Evolutionary conservation across 495 filamentous ascomycete species (phyloP), one percentile per base, ranked within the genome.

Genomic region (Penicillium salamii): DNA sequence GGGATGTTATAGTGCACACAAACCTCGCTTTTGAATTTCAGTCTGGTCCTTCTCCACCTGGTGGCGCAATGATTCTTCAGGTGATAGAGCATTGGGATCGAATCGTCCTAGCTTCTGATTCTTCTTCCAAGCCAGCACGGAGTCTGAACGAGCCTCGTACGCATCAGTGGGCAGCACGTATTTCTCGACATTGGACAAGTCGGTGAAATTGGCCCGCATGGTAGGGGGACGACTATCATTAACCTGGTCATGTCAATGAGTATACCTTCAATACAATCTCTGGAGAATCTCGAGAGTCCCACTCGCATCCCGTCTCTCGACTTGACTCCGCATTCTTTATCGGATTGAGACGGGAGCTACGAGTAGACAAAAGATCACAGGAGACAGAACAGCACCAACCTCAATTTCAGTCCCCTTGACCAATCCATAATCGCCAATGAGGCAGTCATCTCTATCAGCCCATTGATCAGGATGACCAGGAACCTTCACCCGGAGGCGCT

Each of bases 91-190:
- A 57, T 80, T 78, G 3, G 93, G 93, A 63, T 97, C 91, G 69
- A 98, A 98, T 23, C 93, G 90, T 31, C 93, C 93, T 18, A 98
- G 79, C 58, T 95, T 89, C 57, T 96, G 84, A 17, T 83, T 78
- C 69, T 87, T 89, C 74, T 98, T 98, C 89, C 89, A 97, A 8
- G 90, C 88, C 33, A 96, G 78, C 13, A 98, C 93, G 19, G 86
- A 91, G 70, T 95, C 87, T 20, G 83, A 71, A 47, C 89, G 89
- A 46, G 81, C 80, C 59, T 88, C 88, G 72, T 98, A 98, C 47
- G 89, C 84, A 15, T 85, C 80, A 23, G 77, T 70, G 15, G 91
- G 89, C 68, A 98, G 83, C 49, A 82, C 80, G 61, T 90, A 97
- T 66, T 97, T 97, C 18, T 87, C 81, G 11, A 96, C 88, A 1